Evolutionary conservation across 2,329 filamentous ascomycete species (phyloP), one percentile per base, ranked within the genome.

Genomic region (Claviceps arundinis): DNA sequence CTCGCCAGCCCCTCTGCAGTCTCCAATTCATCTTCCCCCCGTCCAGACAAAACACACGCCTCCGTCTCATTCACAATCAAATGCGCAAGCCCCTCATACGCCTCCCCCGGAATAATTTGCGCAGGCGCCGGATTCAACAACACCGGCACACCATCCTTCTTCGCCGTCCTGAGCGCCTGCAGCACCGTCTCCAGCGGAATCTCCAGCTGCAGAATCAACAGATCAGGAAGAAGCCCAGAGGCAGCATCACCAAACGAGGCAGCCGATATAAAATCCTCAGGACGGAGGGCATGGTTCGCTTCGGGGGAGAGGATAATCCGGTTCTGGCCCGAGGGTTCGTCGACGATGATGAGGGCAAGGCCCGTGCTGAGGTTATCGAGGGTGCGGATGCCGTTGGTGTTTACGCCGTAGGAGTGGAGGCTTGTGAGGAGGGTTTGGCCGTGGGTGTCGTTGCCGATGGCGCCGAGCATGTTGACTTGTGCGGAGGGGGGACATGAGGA

Each of bases 61-160:
- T 96, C 90, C 1, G 85, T 93, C 72, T 96, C 90, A 63, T 97
- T 96, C 60, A 96, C 79, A 49, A 96, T 80, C 44, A 96, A 73
- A 61, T 95, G 88, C 43, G 82, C 81, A 37, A 96, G 75, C 1
- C 78, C 79, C 6, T 65, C 60, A 63, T 86, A 93, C 8, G 80
- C 81, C 30, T 79, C 74, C 0, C 73, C 72, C 1, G 87, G 89
- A 3, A 95, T 68, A 8, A 70, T 67, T 45, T 82, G 76, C 3
- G 89, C 89, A 4, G 86, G 85, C 3, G 90, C 90, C 16, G 90
- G 89, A 66, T 96, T 97, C 57, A 95, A 76, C 48, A 96, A 76
- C 2, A 91, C 84, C 38, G 77, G 73, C 1, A 86, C 72, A 1
- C 67, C 65, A 30, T 68, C 67, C 34, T 60, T 60, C 26, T 73